phyloP scores from a whole-genome alignment of 2,329 filamentous ascomycete species.

The Alternaria ventricosa region DNA sequence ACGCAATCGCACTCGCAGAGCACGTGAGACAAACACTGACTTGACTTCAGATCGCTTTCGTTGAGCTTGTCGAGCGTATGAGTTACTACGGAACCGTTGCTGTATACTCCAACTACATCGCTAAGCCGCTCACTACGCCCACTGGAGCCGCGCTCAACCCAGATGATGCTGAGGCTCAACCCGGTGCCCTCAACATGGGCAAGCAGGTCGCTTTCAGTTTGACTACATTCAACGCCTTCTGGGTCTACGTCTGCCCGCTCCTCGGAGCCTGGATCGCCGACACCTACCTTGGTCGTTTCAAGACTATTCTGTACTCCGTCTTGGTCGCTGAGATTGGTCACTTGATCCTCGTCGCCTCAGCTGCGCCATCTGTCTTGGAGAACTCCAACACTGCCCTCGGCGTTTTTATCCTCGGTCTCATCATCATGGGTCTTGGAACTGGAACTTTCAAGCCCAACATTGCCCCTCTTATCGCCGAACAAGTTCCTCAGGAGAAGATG shows the following conservation, averaged over 20 bases:
- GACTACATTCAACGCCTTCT: conserved; percentile 63
- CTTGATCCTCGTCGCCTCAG: conserved; percentile 62
- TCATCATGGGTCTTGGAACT: conserved; percentile 70
- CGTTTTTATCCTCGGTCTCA: conserved; percentile 62
- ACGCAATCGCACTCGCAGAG: background rate
- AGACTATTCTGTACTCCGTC: conserved; percentile 64
- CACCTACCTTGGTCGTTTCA: conserved; percentile 66
- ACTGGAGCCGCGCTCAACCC: conserved; percentile 42
- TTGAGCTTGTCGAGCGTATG: conserved; percentile 49
- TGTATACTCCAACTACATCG: conserved; percentile 50
- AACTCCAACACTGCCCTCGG: conserved; percentile 58
- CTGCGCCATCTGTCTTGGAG: conserved; percentile 59
- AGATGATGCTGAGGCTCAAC: conserved; percentile 37
- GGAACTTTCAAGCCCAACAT: conserved; percentile 75
- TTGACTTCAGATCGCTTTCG: conserved; percentile 41
- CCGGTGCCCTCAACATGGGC: conserved; percentile 63
- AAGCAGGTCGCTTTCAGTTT: conserved; percentile 60
- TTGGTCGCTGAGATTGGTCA: conserved; percentile 65
- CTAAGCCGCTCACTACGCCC: conserved; percentile 32
- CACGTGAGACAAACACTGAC: conserved; percentile 3
- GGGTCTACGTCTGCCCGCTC: conserved; percentile 65
- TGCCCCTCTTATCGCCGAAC: conserved; percentile 64
- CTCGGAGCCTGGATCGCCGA: conserved; percentile 66
- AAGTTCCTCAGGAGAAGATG: conserved; percentile 65
- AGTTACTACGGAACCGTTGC: conserved; percentile 48